These are phyloP conservation scores for Obba rivulosa DNA, from an alignment of 768 basidiomycete genomes.

Conservation along the genomic window DNA sequence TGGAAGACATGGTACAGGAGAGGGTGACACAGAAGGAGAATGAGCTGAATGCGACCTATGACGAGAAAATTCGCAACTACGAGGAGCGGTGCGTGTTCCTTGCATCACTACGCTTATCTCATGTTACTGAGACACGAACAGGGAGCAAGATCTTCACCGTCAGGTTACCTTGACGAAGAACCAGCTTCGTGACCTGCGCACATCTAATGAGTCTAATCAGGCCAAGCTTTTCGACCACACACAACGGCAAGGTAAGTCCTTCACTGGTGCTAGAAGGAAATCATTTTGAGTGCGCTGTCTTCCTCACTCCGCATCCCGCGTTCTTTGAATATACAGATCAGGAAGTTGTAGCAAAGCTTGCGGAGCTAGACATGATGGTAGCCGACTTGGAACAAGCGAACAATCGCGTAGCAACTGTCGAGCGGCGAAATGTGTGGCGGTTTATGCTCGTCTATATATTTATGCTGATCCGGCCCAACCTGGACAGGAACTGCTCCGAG, in stretches of 20 bases:
- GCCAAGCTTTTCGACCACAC: constrained; percentile 89
- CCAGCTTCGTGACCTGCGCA: constrained; percentile 85
- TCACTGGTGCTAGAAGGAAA: constrained; percentile 1
- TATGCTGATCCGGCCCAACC: not conserved
- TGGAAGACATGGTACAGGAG: constrained; percentile 91
- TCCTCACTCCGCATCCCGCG: too few species aligned
- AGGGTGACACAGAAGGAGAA: constrained; percentile 91
- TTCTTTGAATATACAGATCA: constrained; percentile 77
- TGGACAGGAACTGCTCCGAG: constrained; percentile 87
- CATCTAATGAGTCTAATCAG: constrained; percentile 88
- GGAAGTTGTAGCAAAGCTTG: constrained; percentile 83
- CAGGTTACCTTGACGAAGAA: constrained; percentile 84
- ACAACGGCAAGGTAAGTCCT: constrained; percentile 71
- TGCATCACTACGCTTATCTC: not conserved
- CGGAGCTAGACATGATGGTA: constrained; percentile 92
- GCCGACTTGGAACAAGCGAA: constrained; percentile 95
- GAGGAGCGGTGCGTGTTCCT: constrained; percentile 72
- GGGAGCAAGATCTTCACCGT: constrained; percentile 91
- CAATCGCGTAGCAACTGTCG: constrained; percentile 85
- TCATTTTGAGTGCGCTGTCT: not conserved
- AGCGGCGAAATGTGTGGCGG: constrained; percentile 77
- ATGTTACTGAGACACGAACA: constrained; percentile 24
- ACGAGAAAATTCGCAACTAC: constrained; percentile 93
- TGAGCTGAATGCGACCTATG: constrained; percentile 93
- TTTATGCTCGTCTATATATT: not conserved